phyloP scores from a whole-genome alignment of 257 asterid genomes.

The Ballota nigra region DNA sequence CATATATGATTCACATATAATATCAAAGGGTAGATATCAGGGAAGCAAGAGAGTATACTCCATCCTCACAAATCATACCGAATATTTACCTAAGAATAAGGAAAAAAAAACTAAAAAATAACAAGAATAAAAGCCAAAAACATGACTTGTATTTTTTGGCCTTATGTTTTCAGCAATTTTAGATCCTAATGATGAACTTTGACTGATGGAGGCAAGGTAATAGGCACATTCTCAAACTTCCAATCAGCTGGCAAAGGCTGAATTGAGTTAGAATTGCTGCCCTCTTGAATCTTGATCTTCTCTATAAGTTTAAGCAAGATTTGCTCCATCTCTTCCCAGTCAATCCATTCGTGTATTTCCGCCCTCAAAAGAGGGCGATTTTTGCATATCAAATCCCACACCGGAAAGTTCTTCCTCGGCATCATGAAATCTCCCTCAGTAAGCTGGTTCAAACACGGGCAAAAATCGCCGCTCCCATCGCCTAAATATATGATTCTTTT shows the following conservation, averaged over 20 bases:
- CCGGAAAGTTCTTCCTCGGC: slow-evolving; percentile 83
- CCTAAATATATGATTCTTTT: slow-evolving; percentile 65
- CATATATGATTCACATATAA: no score
- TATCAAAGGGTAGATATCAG: no score
- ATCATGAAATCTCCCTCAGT: slow-evolving; percentile 49
- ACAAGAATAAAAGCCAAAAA: not conserved
- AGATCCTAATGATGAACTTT: slow-evolving; percentile 41
- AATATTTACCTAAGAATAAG: not conserved
- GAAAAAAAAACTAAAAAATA: not conserved
- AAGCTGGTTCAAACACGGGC: slow-evolving; percentile 50
- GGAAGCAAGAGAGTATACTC: no score
- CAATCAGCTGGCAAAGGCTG: slow-evolving; percentile 39
- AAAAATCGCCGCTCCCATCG: slow-evolving; percentile 76
- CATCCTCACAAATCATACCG: slow-evolving; percentile 17
- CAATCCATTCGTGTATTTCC: slow-evolving; percentile 56
- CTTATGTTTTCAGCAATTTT: not conserved
- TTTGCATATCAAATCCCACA: slow-evolving; percentile 58
- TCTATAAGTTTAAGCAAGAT: slow-evolving; percentile 42
- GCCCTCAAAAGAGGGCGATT: slow-evolving; percentile 42
- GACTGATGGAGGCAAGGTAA: slow-evolving; percentile 37
- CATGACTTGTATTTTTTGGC: not conserved
- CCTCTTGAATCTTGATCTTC: slow-evolving; percentile 29
- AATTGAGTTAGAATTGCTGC: slow-evolving; percentile 21
- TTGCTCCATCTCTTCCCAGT: slow-evolving; percentile 55
- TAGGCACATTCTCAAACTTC: slow-evolving; percentile 36